Conservation (phyloP, 208 protist species). For the Trypanosoma boissoni region DNA sequence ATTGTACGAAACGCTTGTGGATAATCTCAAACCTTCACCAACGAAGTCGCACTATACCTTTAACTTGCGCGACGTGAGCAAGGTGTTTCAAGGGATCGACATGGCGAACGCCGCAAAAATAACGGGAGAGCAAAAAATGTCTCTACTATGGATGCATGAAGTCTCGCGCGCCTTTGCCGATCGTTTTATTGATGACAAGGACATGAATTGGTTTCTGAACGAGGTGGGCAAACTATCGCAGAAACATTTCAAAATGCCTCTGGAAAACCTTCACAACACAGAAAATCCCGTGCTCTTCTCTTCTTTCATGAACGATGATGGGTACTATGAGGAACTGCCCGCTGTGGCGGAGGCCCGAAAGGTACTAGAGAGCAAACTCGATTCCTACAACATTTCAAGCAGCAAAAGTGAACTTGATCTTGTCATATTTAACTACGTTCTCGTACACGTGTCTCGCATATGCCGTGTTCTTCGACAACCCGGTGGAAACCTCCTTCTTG, state of each 20-base stretch:
- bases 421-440: conserved; percentile 95
- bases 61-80: conserved; percentile 97
- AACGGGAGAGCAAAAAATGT: conserved; percentile 60
- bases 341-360: conserved; percentile 70
- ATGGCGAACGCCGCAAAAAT: conserved; percentile 73
- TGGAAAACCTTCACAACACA: conserved; percentile 18
- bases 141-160: conserved; percentile 95
- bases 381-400: conserved; percentile 83
- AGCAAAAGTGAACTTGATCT: conserved; percentile 87
- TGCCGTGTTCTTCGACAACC: conserved; percentile 95
- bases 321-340: conserved; percentile 85
- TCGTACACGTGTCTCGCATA: conserved; percentile 96
- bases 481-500: conserved; percentile 93
- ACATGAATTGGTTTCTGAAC: conserved; percentile 87
- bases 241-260: conserved; percentile 75
- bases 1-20: conserved; percentile 90
- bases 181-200: conserved; percentile 91
- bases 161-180: conserved; percentile 94
- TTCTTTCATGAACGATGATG: conserved; percentile 81
- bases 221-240: conserved; percentile 75
- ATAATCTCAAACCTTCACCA: conserved; percentile 95
- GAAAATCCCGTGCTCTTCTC: conserved; percentile 70
- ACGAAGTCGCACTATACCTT: conserved; percentile 98
- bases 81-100: conserved; percentile 93
- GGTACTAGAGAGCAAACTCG: conserved; percentile 84